A percentile compares a stretch with the other conserved stretches of the same genome.
These are phyloP conservation scores for Magnusiomyces ingens DNA, from an alignment of 1,139 yeast genomes.

Conservation along the genomic window DNA sequence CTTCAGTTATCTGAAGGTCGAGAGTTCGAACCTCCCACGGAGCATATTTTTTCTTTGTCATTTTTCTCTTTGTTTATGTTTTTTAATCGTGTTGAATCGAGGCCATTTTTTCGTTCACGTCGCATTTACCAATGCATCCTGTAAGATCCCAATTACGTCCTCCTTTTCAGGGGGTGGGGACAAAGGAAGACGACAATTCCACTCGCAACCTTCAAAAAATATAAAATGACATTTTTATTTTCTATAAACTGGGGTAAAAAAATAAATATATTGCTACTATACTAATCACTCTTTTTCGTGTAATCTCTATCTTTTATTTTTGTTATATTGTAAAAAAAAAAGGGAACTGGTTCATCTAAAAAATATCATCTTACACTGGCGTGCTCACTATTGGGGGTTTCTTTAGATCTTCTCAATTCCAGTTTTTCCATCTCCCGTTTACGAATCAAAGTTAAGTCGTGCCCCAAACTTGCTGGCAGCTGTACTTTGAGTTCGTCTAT, in stretches of 20 bases:
- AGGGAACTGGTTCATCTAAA: too few relatives aligned
- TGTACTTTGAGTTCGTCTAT: background rate
- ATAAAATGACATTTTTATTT: background rate
- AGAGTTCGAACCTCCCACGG: constrained; percentile 17
- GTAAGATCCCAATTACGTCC: too few relatives aligned
- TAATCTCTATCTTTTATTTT: background rate
- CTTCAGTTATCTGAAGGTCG: constrained; percentile 15
- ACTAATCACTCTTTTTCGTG: background rate
- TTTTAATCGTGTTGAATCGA: too few relatives aligned
- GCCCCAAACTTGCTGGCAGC: constrained; percentile 5
- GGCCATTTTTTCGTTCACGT: too few relatives aligned
- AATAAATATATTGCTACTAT: background rate
- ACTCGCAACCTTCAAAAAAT: too few relatives aligned
- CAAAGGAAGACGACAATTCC: too few relatives aligned
- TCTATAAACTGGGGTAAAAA: background rate
- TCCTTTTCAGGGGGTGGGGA: too few relatives aligned
- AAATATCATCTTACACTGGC: background rate
- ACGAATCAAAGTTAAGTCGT: background rate
- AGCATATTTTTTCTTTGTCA: too few relatives aligned
- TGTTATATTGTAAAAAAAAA: background rate
- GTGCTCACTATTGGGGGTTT: background rate
- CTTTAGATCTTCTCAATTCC: background rate
- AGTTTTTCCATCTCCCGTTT: background rate
- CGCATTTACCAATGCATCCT: too few relatives aligned
- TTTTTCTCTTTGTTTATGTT: too few relatives aligned